Base-by-base conservation (phyloP, 306 rosid species). In the Begonia masoniana region DNA sequence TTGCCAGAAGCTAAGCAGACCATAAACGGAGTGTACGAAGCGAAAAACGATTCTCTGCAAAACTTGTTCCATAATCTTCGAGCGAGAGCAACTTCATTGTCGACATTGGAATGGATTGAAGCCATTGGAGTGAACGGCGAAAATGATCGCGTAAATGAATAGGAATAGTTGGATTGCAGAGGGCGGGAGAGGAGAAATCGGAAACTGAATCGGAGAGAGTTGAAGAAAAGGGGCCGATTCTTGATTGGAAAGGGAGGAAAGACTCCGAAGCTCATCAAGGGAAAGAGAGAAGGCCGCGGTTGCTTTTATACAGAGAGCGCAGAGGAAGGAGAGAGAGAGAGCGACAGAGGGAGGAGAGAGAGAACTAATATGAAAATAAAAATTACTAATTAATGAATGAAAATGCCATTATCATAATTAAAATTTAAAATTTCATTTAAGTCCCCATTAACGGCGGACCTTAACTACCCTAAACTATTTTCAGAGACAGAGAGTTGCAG, bases 41-140 rank as follows among this genome's bases (percentile, higher is more conserved):
- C 70, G 64, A 92, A 75, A 51, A 66, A 51, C 50, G 87, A 71
- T 66, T 92, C 83, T 10, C 83, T 71, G 1, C 62, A 50, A 71
- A 73, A 80, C 71, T 81, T 92, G 78, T 69, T 76, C 96, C 96
- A 92, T 54, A 62, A 83, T 39, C 84, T 82, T 48, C 70, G 62
- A 2, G 88, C 93, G 7, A 83, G 78, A 12, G 81, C 93, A 11
- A 61, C 55, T 69, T 79, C 99, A 55, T 64, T 59, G 71, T 73
- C 75, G 50, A 67, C 75, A 48, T 76, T 54, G 19, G 77, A 56
- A 15, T 68, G 15, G 72, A 76, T 65, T 45, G 71, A 68, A 14
- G 91, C 75, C 82, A 79, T 80, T 68, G 67, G 54, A 53, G 42
- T 45, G 8, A 16, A 45, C 21, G 68, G 60, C 17, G 59, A 13